Base-by-base conservation (phyloP, 352 stramenopile genomes). In the Blastocystis sp. region DNA sequence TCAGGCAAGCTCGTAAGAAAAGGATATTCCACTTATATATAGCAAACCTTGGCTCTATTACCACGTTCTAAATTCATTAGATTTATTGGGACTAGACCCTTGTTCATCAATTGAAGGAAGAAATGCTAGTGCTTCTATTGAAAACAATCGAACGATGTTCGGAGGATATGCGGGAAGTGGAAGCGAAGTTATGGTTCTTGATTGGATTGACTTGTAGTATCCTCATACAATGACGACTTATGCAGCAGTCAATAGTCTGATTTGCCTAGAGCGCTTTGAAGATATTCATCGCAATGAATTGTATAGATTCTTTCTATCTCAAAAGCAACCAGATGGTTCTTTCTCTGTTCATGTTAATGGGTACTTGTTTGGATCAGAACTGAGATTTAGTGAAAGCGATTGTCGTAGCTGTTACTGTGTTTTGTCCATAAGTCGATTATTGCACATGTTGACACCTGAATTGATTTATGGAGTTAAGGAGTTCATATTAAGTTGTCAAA, bases 271-370 rank as follows among this genome's bases (percentile, higher is more conserved):
- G 11, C 67, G 46, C 35, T 87, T 86, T 11, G 37, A 12, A 4
- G 3, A 63, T 1, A 27, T 90, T 14, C 37, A 89, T 63, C 74
- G 78, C 37, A 35, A 43, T 19, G 75, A 42, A 9, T 16, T 96
- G 75, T 94, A 97, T 73, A 88, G 89, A 63, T 96, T 95, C 88
- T 97, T 97, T 83, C 88, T 97, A 59, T 88, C 88, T 24, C 90
- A 95, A 57, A 98, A 97, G 74, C 88, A 95, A 81, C 88, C 89
- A 14, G 92, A 90, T 4, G 95, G 94, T 29, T 94, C 92, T 14
- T 98, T 98, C 91, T 92, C 93, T n/a, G 97, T 98, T 88, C 96
- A 99, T 81, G 92, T 97, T 58, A 94, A 97, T 90, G 96, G 93
- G 90, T 95, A 90, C 59, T 88, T 89, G 14, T 81, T 32, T 87